phyloP scores from a whole-genome alignment of 768 basidiomycete species.

The Suillus tomentosus region DNA sequence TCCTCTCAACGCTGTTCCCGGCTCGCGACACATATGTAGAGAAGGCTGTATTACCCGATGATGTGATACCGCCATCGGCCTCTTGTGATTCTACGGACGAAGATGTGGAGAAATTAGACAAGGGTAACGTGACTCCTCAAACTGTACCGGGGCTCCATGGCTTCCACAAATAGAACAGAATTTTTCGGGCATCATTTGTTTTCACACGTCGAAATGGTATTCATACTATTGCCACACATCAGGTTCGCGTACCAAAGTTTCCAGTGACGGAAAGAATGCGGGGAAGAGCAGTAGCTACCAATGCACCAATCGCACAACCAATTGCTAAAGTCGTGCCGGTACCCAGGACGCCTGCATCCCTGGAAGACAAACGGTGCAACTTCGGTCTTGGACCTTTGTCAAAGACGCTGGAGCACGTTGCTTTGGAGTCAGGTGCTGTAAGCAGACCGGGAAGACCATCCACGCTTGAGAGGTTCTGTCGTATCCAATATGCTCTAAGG shows the following conservation, averaged over 20 bases:
- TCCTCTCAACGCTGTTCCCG: slow-evolving; percentile 13
- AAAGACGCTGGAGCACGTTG: slow-evolving; percentile 20
- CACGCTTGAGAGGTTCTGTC: slow-evolving; percentile 51
- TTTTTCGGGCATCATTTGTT: not conserved
- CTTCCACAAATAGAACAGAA: not conserved
- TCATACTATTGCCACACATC: not conserved
- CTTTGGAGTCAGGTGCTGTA: slow-evolving; percentile 24
- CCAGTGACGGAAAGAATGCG: slow-evolving; percentile 2
- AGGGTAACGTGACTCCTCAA: not conserved
- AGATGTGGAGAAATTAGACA: slow-evolving; percentile 8
- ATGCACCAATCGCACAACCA: slow-evolving; percentile 23
- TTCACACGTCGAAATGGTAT: not conserved
- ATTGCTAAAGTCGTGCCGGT: slow-evolving; percentile 13
- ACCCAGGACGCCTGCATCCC: not conserved
- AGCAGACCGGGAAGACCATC: slow-evolving; percentile 59
- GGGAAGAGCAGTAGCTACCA: slow-evolving; percentile 15
- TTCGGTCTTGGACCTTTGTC: slow-evolving; percentile 20
- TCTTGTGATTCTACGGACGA: slow-evolving; percentile 4
- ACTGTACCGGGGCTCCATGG: not conserved
- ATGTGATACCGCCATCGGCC: not conserved
- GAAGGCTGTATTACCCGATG: slow-evolving; percentile 13
- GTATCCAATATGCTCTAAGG: slow-evolving; percentile 54
- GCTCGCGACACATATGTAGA: slow-evolving; percentile 12
- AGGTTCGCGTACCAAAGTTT: not conserved
- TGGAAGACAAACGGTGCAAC: slow-evolving; percentile 5